A percentile compares a stretch with the other conserved stretches of the same genome.
Evolutionary conservation across 1,284 basidiomycete species (phyloP).

Genomic region (Xerocomus minutiporus): DNA sequence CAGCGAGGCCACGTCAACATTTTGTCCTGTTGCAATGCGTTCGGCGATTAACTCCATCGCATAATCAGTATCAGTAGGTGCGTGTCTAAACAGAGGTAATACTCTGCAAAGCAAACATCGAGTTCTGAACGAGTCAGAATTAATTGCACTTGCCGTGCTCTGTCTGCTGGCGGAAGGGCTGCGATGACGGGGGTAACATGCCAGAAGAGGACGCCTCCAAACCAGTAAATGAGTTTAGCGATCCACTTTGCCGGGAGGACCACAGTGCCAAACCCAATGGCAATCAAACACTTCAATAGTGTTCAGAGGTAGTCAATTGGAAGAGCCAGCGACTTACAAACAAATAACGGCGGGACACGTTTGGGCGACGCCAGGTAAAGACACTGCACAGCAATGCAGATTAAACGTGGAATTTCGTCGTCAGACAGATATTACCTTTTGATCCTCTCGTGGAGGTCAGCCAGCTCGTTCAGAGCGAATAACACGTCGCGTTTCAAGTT

Average conservation of each 20-base stretch:
- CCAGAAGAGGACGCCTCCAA: constrained; percentile 56
- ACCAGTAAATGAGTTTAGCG: constrained; percentile 43
- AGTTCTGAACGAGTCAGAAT: neutral
- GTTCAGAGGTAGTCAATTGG: neutral
- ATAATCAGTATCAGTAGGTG: constrained; percentile 63
- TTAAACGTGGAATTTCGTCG: neutral
- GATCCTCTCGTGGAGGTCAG: constrained; percentile 62
- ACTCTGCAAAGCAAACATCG: constrained; percentile 33
- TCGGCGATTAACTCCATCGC: constrained; percentile 64
- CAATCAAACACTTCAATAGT: constrained; percentile 28
- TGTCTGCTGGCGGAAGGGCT: constrained; percentile 45
- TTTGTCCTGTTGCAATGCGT: constrained; percentile 52
- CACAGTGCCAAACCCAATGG: constrained; percentile 38
- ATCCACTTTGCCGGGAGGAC: constrained; percentile 49
- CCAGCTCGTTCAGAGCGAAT: constrained; percentile 41
- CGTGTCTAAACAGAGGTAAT: constrained; percentile 45
- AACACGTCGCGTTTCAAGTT: constrained; percentile 45
- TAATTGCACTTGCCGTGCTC: constrained; percentile 38
- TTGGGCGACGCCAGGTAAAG: constrained; percentile 58
- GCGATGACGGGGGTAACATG: constrained; percentile 55
- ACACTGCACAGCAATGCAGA: constrained; percentile 38
- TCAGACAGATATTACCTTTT: constrained; percentile 48
- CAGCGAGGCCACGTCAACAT: constrained; percentile 33
- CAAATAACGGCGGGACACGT: constrained; percentile 45
- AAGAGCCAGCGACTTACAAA: constrained; percentile 34